A percentile compares a stretch with the other conserved stretches of the same genome.
Evolutionary conservation across 2,329 filamentous ascomycete genomes (phyloP).

Genomic region (Phialocephala sp.): DNA sequence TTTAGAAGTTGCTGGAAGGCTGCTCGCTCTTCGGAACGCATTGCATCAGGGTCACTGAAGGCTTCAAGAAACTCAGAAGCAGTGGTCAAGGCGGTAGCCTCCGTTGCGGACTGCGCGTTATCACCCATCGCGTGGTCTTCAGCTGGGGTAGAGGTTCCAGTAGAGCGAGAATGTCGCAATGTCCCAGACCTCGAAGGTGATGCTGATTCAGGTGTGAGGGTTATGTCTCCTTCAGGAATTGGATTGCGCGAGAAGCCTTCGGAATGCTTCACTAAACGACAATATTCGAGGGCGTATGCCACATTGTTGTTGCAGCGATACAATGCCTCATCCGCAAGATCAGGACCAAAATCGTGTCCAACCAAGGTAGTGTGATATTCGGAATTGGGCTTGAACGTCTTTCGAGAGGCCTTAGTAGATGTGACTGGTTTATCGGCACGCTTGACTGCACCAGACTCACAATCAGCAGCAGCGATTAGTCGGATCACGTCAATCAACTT

Average conservation of each 20-base stretch:
- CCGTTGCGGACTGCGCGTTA: conserved; percentile 14
- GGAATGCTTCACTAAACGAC: conserved; percentile 60
- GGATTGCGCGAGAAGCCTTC: conserved; percentile 69
- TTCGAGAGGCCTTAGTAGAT: conserved; percentile 45
- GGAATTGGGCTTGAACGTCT: conserved; percentile 56
- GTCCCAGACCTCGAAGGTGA: conserved; percentile 41
- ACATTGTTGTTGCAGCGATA: conserved; percentile 78
- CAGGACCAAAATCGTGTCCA: conserved; percentile 59
- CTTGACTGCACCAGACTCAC: conserved; percentile 69
- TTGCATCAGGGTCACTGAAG: not conserved
- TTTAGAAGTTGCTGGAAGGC: not conserved
- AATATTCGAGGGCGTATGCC: conserved; percentile 73
- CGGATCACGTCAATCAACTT: conserved; percentile 84
- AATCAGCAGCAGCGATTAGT: conserved; percentile 76
- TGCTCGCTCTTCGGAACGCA: not conserved
- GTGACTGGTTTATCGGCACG: conserved; percentile 62
- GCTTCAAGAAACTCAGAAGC: not conserved
- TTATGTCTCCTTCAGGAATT: conserved; percentile 65
- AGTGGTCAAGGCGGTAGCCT: not conserved
- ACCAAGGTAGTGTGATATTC: conserved; percentile 49
- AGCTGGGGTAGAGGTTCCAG: conserved; percentile 39
- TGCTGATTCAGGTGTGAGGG: conserved; percentile 39
- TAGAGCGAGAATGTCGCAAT: conserved; percentile 15
- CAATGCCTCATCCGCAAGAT: conserved; percentile 77
- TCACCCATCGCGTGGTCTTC: conserved; percentile 34